Evolutionary conservation across 2,329 filamentous ascomycete species (phyloP), one percentile per base, ranked within the genome.

Genomic region (Hypoxylon sp.): DNA sequence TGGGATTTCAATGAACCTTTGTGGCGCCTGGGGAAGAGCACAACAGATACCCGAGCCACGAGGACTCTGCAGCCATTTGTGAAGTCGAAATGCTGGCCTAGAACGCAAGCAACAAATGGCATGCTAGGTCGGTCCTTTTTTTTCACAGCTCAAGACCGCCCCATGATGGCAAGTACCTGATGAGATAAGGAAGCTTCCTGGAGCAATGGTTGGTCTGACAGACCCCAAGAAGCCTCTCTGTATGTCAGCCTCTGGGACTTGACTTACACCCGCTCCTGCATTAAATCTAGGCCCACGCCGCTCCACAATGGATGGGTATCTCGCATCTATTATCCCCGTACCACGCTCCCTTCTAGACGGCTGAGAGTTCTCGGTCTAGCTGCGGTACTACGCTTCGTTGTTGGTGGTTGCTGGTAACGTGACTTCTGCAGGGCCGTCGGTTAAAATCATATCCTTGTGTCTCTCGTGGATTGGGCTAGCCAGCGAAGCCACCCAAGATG

Each of bases 41-140:
- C 58, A 44, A 40, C 55, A 66, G 53, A 55, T 53, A 65, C 61
- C 56, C 57, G 48, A 67, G 49, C 57, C 61, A 69, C 63, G 63
- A 71, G 60, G 50, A 6, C 31, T 68, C 25, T 65, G 63, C 61
- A 67, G 61, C 64, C 40, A 58, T 58, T 66, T 65, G 58, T 63
- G 58, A 65, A 56, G 59, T 61, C 56, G 59, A 56, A 56, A 61
- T 27, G 53, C 56, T 53, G 69, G 67, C 70, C 69, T 72, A 72
- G 69, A 72, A 72, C 69, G 20, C 31, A 63, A 40, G 55, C 63
- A 63, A 35, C 60, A 53, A 42, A 54, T 69, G 54, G 54, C 56
- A 63, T 62, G 64, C 55, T 48, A 57, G 49, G 59, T 72, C 69
- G 69, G 69, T 72, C 69, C 69, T 71, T 69, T 71, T 71, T 70